A percentile compares a stretch with the other conserved stretches of the same genome.
phyloP scores from a whole-genome alignment of 176 grass and related monocot genomes.

The Zizania latifolia region DNA sequence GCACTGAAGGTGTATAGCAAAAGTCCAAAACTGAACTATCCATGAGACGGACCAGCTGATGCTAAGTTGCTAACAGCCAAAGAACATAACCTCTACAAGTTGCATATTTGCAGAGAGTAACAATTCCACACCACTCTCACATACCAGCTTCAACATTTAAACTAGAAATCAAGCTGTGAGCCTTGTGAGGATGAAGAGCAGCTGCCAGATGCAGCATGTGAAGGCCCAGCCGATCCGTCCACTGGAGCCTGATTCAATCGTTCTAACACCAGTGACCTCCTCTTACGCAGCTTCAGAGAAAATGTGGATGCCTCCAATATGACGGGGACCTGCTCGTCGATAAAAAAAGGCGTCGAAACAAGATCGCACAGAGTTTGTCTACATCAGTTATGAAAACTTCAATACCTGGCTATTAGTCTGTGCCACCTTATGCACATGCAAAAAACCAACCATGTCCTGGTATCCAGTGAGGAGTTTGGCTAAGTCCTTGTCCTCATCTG shows the following conservation, averaged over 20 bases:
- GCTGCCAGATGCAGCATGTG: constrained; percentile 41
- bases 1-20: too few relatives aligned
- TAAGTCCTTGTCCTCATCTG: constrained; percentile 95
- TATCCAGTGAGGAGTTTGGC: constrained; percentile 80
- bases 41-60: too few relatives aligned
- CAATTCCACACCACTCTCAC: background rate
- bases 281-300: constrained; percentile 71
- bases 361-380: background rate
- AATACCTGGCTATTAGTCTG: constrained; percentile 76
- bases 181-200: constrained; percentile 61
- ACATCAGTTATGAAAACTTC: constrained; percentile 1
- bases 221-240: constrained; percentile 63
- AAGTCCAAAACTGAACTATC: too few relatives aligned
- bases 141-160: background rate
- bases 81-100: too few relatives aligned
- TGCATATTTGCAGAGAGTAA: too few relatives aligned
- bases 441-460: constrained; percentile 91
- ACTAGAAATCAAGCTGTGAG: constrained; percentile 66
- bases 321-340: constrained; percentile 58
- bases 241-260: constrained; percentile 86
- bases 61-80: too few relatives aligned
- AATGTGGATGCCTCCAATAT: constrained; percentile 78
- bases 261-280: constrained; percentile 70
- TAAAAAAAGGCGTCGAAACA: background rate
- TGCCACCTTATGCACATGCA: constrained; percentile 88